These are phyloP conservation scores for Babesia sp. DNA, from an alignment of 169 alveolate genomes.

Conservation along the genomic window DNA sequence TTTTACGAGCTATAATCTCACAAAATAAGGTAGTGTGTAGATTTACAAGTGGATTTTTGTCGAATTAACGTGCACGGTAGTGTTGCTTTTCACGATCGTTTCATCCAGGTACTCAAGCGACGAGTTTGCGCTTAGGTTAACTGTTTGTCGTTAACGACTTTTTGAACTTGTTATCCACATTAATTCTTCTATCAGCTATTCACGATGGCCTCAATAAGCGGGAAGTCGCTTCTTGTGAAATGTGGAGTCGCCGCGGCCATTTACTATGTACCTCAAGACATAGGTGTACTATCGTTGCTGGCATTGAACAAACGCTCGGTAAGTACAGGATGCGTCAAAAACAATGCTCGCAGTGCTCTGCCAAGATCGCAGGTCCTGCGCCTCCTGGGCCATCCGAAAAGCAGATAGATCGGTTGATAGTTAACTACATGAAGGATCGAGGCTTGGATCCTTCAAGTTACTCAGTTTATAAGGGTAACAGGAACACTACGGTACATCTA, in stretches of 20 bases:
- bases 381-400: slow-evolving; percentile 24
- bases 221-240: slow-evolving; percentile 49
- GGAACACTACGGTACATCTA: slow-evolving; percentile 33
- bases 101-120: too few relatives aligned
- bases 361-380: slow-evolving; percentile 30
- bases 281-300: slow-evolving; percentile 42
- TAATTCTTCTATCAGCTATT: not conserved
- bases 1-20: not conserved
- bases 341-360: slow-evolving; percentile 10
- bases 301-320: slow-evolving; percentile 59
- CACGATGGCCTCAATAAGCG: slow-evolving; percentile 19
- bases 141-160: not conserved
- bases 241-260: slow-evolving; percentile 59
- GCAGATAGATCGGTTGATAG: slow-evolving; percentile 20
- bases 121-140: too few relatives aligned
- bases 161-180: not conserved
- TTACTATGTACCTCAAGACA: slow-evolving; percentile 64
- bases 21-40: not conserved
- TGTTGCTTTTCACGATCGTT: too few relatives aligned
- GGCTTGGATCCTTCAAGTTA: slow-evolving; percentile 39
- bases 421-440: slow-evolving; percentile 46
- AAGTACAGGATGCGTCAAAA: not conserved
- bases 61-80: not conserved
- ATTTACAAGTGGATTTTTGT: not conserved
- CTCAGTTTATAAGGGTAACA: slow-evolving; percentile 7